These are phyloP conservation scores for Geotrichum europaeum DNA, from an alignment of 1,139 yeast species.

Conservation along the genomic window DNA sequence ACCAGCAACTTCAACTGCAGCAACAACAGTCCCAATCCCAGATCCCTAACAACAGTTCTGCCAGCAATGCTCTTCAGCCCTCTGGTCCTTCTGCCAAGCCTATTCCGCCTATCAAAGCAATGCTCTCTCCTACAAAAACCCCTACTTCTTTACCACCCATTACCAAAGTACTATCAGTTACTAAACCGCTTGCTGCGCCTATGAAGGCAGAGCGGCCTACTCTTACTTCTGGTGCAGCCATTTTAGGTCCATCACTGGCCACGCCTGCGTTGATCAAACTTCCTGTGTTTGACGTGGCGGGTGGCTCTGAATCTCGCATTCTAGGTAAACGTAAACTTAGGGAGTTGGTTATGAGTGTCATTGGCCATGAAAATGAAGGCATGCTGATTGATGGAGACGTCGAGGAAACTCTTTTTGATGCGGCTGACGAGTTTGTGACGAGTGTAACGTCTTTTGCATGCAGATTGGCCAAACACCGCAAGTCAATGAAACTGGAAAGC, in stretches of 20 bases:
- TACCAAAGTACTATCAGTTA: constrained; percentile 59
- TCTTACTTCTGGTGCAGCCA: constrained; percentile 78
- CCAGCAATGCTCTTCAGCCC: constrained; percentile 16
- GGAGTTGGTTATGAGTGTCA: constrained; percentile 78
- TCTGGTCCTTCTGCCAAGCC: constrained; percentile 31
- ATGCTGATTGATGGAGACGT: constrained; percentile 80
- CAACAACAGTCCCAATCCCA: constrained; percentile 19
- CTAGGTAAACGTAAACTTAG: constrained; percentile 74
- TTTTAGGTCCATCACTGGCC: constrained; percentile 55
- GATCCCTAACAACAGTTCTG: constrained; percentile 24
- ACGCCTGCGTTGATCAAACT: constrained; percentile 73
- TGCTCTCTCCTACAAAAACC: constrained; percentile 43
- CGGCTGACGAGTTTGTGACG: constrained; percentile 92
- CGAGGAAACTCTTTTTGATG: constrained; percentile 79
- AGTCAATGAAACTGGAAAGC: constrained; percentile 80
- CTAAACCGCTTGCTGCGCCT: constrained; percentile 56
- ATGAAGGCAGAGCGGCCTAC: constrained; percentile 71
- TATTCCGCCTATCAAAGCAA: constrained; percentile 22
- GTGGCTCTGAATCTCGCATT: constrained; percentile 52
- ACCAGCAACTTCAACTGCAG: constrained; percentile 18
- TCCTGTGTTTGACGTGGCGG: constrained; percentile 73
- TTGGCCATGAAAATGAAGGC: constrained; percentile 65
- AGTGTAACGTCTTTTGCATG: constrained; percentile 92
- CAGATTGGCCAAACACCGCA: constrained; percentile 84
- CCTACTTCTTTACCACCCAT: constrained; percentile 52